Base-by-base conservation (phyloP, 2,329 filamentous ascomycete species). In the Pseudopyricularia cyperi region DNA sequence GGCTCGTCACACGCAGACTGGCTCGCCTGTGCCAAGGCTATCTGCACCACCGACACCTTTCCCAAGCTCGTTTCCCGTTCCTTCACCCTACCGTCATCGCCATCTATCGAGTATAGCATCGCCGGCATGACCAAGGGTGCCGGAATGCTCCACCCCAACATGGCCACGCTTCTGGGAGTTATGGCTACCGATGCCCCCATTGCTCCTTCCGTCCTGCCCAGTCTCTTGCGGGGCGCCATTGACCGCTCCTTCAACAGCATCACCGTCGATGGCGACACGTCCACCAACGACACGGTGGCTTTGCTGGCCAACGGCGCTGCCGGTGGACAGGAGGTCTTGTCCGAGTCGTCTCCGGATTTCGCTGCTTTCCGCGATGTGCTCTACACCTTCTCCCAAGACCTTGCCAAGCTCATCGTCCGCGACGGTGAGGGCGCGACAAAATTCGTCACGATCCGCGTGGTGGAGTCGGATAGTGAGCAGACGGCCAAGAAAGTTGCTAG, bases 141-240 rank as follows among this genome's bases (percentile, higher is more conserved):
- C 5, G 93, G 93, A 63, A 98, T 98, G 93, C 95, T 98, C 66
- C 90, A 96, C 64, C 93, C 93, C 48, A 97, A 98, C 73, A 95
- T 98, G 90, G 93, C 89, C 30, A 98, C 93, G 1, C 79, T 97
- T 33, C 81, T 98, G 34, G 89, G 88, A 52, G 85, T 97, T 55
- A 78, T 97, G 62, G 89, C 88, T 62, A 98, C 93, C 14, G 93
- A 98, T 61, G 91, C 85, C 1, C 86, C 89, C 30, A 79, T 97
- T 61, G 75, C 81, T 0, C 74, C 86, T 3, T 64, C 68, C 1
- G 76, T 85, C 9, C 79, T 96, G 54, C 79, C 82, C 48, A 67
- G 75, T 0, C 75, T 93, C 14, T 82, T 97, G 46, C 80, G 76
- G 54, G 73, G 81, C 58, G 86, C 90, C 46, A 83, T 89, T 52